Percentiles rank a stretch among this genome's conserved stretches.
phyloP scores from a whole-genome alignment of 306 rosid genomes.

The Sicyos edulis region DNA sequence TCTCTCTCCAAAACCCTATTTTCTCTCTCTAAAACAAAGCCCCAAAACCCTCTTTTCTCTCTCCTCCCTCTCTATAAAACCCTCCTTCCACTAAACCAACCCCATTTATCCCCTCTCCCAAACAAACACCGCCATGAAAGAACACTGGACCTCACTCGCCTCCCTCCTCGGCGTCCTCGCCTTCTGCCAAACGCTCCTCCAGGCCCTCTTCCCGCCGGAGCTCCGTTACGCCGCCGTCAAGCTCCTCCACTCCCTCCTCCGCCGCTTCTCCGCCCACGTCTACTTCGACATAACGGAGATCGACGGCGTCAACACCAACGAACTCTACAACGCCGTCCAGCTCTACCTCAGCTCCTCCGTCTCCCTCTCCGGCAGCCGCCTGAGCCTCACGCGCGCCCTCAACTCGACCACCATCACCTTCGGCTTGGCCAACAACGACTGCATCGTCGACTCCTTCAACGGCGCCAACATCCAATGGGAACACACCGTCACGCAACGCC shows the following conservation, averaged over 20 bases:
- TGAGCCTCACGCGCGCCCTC: constrained; percentile 76
- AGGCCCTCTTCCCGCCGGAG: constrained; percentile 78
- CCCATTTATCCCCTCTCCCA: background rate
- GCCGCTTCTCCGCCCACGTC: constrained; percentile 69
- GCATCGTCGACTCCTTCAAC: constrained; percentile 58
- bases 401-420: constrained; percentile 84
- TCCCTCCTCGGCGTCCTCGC: constrained; percentile 79
- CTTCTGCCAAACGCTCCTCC: constrained; percentile 76
- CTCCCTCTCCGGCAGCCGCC: constrained; percentile 55
- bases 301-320: constrained; percentile 97
- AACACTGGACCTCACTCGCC: constrained; percentile 79
- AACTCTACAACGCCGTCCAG: constrained; percentile 94
- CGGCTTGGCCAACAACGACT: constrained; percentile 80
- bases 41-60: background rate
- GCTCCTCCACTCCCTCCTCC: constrained; percentile 45
- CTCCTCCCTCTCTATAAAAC: constrained; percentile 12
- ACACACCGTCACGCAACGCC: constrained; percentile 75
- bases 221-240: constrained; percentile 64
- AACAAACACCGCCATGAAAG: constrained; percentile 47
- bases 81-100: background rate
- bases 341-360: constrained; percentile 77
- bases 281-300: constrained; percentile 92
- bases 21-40: background rate
- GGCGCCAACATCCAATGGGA: constrained; percentile 78
- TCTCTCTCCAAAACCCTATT: background rate